Evolutionary conservation across 352 stramenopile genomes (phyloP).

Genomic region (Phytophthora fragariaefolia): DNA sequence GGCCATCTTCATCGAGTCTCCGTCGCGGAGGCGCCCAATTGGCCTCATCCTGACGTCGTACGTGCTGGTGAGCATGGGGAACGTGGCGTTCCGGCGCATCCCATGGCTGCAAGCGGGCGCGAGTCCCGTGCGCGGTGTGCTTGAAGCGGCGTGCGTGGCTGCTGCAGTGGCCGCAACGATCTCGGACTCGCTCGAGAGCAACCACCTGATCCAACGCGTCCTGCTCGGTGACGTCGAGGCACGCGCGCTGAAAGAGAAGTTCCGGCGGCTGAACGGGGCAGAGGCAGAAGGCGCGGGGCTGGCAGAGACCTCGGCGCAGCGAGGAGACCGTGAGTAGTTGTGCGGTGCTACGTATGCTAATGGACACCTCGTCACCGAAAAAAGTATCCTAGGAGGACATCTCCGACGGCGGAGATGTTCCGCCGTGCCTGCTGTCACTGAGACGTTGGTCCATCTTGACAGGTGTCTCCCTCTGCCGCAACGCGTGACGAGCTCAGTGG

Average conservation of each 20-base stretch:
- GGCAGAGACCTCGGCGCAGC: conserved; percentile 23
- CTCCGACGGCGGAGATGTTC: neutral
- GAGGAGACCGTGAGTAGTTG: conserved; percentile 11
- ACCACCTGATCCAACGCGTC: conserved; percentile 34
- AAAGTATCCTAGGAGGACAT: conserved; percentile 9
- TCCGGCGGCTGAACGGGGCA: conserved; percentile 26
- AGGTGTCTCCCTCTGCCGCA: conserved; percentile 7
- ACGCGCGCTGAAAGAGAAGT: conserved; percentile 7
- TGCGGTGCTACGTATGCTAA: neutral
- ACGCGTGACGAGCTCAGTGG: neutral
- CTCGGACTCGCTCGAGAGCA: conserved; percentile 38
- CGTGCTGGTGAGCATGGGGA: conserved; percentile 57
- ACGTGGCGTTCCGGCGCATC: conserved; percentile 43
- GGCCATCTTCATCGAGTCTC: conserved; percentile 61
- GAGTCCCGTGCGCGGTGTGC: conserved; percentile 33
- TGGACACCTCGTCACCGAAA: conserved; percentile 11
- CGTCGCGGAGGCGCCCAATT: conserved; percentile 52
- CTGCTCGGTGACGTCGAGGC: conserved; percentile 38
- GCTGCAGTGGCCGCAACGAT: conserved; percentile 52
- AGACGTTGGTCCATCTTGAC: conserved; percentile 7
- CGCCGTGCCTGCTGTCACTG: conserved; percentile 6
- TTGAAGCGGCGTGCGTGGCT: conserved; percentile 48
- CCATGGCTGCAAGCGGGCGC: conserved; percentile 46
- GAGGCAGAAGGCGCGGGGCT: conserved; percentile 15
- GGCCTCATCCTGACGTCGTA: conserved; percentile 73